phyloP scores from a whole-genome alignment of 192 early-diverging fungal genomes.

The Lobulomyces angularis region DNA sequence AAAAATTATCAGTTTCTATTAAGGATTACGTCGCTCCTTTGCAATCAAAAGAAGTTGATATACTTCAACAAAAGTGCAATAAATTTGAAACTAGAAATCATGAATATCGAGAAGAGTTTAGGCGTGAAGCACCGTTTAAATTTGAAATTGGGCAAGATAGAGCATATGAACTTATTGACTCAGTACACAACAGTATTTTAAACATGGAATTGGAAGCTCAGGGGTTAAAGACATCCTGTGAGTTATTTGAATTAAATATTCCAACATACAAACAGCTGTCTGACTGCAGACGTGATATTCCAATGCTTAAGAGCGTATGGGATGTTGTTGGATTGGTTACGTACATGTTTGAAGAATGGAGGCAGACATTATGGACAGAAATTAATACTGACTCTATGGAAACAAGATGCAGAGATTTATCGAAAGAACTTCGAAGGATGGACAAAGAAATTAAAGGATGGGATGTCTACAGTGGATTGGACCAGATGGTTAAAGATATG shows the following conservation, averaged over 20 bases:
- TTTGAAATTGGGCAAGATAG: slow-evolving; percentile 37
- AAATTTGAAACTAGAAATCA: slow-evolving; percentile 50
- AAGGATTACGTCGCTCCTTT: slow-evolving; percentile 52
- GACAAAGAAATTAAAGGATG: slow-evolving; percentile 59
- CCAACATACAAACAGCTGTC: slow-evolving; percentile 45
- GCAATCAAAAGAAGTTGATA: slow-evolving; percentile 52
- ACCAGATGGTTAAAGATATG: slow-evolving; percentile 59
- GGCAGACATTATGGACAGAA: slow-evolving; percentile 44
- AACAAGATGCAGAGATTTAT: slow-evolving; percentile 39
- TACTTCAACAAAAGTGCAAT: slow-evolving; percentile 57
- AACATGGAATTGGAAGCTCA: slow-evolving; percentile 46
- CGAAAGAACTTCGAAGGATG: slow-evolving; percentile 48
- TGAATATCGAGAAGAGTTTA: slow-evolving; percentile 51
- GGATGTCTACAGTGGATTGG: slow-evolving; percentile 49
- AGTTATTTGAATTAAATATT: slow-evolving; percentile 52
- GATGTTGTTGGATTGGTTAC: slow-evolving; percentile 51
- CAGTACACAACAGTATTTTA: slow-evolving; percentile 36
- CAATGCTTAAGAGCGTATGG: slow-evolving; percentile 52
- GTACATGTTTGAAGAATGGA: slow-evolving; percentile 51
- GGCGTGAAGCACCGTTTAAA: slow-evolving; percentile 59
- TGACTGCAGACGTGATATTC: slow-evolving; percentile 47
- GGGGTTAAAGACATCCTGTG: slow-evolving; percentile 41
- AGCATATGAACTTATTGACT: slow-evolving; percentile 41
- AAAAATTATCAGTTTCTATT: slow-evolving; percentile 44
- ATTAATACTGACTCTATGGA: slow-evolving; percentile 56